phyloP scores from a whole-genome alignment of 2,329 filamentous ascomycete genomes.

The Aspergillus intermedius region DNA sequence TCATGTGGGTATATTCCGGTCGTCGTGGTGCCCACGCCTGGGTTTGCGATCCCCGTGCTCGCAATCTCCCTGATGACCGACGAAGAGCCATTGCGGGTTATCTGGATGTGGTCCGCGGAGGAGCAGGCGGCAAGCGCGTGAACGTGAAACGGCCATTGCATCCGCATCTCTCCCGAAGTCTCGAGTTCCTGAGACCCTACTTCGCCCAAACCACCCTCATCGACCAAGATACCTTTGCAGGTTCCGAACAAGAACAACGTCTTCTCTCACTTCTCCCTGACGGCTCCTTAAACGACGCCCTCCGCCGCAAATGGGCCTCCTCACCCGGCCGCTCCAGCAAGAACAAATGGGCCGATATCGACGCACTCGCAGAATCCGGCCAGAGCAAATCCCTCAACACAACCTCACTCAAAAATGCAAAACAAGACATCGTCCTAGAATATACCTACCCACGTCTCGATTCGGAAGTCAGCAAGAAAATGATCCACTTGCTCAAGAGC shows the following conservation, averaged over 20 bases:
- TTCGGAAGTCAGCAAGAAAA: conserved; percentile 93
- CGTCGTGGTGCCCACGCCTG: conserved; percentile 95
- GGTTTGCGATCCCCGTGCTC: conserved; percentile 87
- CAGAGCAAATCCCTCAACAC: conserved; percentile 66
- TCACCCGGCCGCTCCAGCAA: conserved; percentile 68
- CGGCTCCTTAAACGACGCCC: conserved; percentile 64
- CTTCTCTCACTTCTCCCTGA: conserved; percentile 83
- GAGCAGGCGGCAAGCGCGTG: conserved; percentile 76
- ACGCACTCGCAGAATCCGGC: conserved; percentile 71
- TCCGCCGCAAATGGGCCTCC: conserved; percentile 87
- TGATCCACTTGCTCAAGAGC: conserved; percentile 95
- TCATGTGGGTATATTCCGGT: conserved; percentile 98
- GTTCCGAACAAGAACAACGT: conserved; percentile 63
- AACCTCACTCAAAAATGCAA: conserved; percentile 72
- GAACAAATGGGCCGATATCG: conserved; percentile 92
- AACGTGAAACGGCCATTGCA: conserved; percentile 80
- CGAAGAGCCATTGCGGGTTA: conserved; percentile 81
- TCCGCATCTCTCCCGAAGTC: conserved; percentile 78
- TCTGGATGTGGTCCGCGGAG: conserved; percentile 81
- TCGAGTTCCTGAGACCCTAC: conserved; percentile 75
- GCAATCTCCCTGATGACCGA: conserved; percentile 77
- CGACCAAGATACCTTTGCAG: conserved; percentile 79
- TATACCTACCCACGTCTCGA: conserved; percentile 97
- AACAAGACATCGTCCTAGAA: conserved; percentile 92
- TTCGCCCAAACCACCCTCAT: conserved; percentile 78